Percentiles rank a stretch among this genome's conserved stretches.
Evolutionary conservation across 1,139 yeast species (phyloP).

Genomic region (Geotrichum australiense): DNA sequence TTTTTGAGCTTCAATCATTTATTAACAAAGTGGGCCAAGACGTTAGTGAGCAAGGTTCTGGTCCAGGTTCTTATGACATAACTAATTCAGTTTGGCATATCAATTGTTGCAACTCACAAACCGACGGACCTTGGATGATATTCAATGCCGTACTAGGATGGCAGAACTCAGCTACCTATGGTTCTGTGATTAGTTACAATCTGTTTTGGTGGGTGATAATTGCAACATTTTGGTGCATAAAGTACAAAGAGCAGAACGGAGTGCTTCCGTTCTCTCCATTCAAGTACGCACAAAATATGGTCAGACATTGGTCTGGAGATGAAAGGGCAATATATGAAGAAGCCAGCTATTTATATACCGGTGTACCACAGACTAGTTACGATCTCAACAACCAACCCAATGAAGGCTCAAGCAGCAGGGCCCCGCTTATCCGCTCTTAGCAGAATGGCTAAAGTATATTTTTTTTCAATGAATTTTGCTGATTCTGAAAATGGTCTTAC

Average conservation of each 20-base stretch:
- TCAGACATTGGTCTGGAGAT: background rate
- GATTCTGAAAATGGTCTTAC: too few species aligned
- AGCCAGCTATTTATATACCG: constrained; percentile 1
- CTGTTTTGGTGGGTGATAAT: constrained; percentile 27
- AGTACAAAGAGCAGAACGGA: constrained; percentile 9
- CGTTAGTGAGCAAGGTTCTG: constrained; percentile 82
- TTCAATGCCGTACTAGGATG: constrained; percentile 83
- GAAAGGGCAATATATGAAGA: background rate
- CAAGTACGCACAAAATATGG: background rate
- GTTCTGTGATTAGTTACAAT: constrained; percentile 78
- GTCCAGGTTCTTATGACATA: constrained; percentile 87
- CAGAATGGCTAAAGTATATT: too few species aligned
- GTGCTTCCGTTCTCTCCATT: constrained; percentile 1
- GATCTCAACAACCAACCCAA: background rate
- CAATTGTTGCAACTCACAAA: constrained; percentile 87
- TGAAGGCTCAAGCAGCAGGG: background rate
- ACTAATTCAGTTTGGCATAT: constrained; percentile 80
- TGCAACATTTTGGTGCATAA: constrained; percentile 11
- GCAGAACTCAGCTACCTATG: constrained; percentile 89
- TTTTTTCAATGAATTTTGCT: too few species aligned
- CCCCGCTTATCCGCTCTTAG: too few species aligned
- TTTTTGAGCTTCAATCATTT: constrained; percentile 60
- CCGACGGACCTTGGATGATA: constrained; percentile 88
- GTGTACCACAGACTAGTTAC: background rate
- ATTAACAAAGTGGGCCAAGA: constrained; percentile 72